Percentiles rank a stretch among this genome's conserved stretches.
Conservation (phyloP, 2,329 filamentous ascomycete species). For the Colletotrichum australisinense region DNA sequence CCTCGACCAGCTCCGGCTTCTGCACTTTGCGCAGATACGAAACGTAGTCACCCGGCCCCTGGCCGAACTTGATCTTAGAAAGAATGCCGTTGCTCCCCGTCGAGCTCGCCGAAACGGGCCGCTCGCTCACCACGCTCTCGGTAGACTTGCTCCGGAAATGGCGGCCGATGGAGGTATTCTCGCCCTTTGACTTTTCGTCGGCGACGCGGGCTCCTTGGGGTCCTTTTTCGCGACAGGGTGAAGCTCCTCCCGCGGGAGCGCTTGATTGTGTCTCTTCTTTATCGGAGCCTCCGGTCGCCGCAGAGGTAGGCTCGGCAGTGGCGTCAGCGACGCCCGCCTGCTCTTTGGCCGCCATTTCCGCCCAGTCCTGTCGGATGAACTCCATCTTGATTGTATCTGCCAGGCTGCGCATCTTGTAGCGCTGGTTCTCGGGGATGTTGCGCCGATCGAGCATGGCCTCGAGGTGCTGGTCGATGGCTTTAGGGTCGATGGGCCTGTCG, state of each 20-base stretch:
- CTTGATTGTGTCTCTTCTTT: conserved; percentile 61
- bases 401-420: conserved; percentile 93
- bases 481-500: conserved; percentile 64
- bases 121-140: conserved; percentile 74
- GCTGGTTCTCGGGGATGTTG: conserved; percentile 93
- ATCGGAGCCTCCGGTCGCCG: conserved; percentile 49
- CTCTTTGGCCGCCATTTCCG: conserved; percentile 68
- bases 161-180: conserved; percentile 67
- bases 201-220: conserved; percentile 66
- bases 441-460: conserved; percentile 81
- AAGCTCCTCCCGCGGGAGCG: conserved; percentile 80
- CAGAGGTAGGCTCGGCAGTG: conserved; percentile 45
- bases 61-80: conserved; percentile 78
- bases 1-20: conserved; percentile 86
- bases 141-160: conserved; percentile 79
- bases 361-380: conserved; percentile 91
- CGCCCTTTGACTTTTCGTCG: conserved; percentile 80
- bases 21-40: conserved; percentile 84
- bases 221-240: conserved; percentile 75
- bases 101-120: conserved; percentile 61
- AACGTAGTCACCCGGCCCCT: conserved; percentile 86
- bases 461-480: conserved; percentile 67
- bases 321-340: conserved; percentile 58
- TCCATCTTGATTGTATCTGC: conserved; percentile 94
- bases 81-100: conserved; percentile 69